These are phyloP conservation scores for Pseudocercospora musae DNA, from an alignment of 2,329 filamentous ascomycete genomes.

Conservation along the genomic window DNA sequence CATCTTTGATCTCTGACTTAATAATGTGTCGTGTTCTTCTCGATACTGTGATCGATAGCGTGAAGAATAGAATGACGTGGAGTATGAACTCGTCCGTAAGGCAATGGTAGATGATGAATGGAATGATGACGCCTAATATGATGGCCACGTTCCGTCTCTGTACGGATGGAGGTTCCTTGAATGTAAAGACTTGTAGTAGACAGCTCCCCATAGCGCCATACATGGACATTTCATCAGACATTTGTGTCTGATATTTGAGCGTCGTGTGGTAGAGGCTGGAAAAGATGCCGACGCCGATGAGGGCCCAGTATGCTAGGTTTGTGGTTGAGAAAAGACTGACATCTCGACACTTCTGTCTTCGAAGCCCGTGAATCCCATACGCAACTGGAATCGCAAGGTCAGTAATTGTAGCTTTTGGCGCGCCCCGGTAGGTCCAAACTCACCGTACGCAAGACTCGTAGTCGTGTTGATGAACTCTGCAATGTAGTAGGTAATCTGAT, in stretches of 20 bases:
- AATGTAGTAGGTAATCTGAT: slow-evolving; percentile 24
- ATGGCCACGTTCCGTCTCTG: slow-evolving; percentile 25
- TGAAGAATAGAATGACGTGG: slow-evolving; percentile 29
- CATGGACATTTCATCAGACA: slow-evolving; percentile 31
- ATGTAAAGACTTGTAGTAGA: slow-evolving; percentile 26
- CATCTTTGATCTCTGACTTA: slow-evolving; percentile 17
- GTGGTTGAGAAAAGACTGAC: slow-evolving; percentile 19
- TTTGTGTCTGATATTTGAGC: slow-evolving; percentile 30
- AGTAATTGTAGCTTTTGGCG: neutral
- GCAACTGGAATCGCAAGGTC: slow-evolving; percentile 13
- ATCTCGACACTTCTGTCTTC: slow-evolving; percentile 25
- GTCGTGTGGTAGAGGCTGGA: slow-evolving; percentile 26
- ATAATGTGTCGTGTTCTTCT: slow-evolving; percentile 21
- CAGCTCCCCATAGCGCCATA: slow-evolving; percentile 29
- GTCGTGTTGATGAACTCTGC: slow-evolving; percentile 31
- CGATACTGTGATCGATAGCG: slow-evolving; percentile 24
- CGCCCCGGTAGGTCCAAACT: neutral
- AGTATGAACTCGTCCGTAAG: slow-evolving; percentile 30
- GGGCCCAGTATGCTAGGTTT: slow-evolving; percentile 28
- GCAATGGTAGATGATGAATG: slow-evolving; percentile 31
- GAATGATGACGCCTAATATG: slow-evolving; percentile 24
- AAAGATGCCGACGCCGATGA: slow-evolving; percentile 28
- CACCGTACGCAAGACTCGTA: slow-evolving; percentile 28
- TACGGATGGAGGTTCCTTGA: slow-evolving; percentile 21
- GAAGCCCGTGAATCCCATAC: slow-evolving; percentile 28